Evolutionary conservation across 768 basidiomycete species (phyloP).

Genomic region (Sarcodon sp.): DNA sequence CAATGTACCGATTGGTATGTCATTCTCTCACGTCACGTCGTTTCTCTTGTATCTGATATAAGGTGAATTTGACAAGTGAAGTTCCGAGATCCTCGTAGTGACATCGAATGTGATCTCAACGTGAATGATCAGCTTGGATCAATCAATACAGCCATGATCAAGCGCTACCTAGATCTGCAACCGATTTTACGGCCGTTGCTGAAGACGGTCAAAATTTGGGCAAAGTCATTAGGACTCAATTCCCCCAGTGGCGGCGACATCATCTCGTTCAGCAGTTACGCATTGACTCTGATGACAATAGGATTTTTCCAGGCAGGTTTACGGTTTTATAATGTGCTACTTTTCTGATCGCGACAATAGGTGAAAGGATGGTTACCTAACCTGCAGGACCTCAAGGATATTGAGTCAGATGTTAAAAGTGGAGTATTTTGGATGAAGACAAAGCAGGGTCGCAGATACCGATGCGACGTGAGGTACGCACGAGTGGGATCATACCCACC

Average conservation of each 20-base stretch:
- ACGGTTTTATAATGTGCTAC: background rate
- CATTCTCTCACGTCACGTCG: slow-evolving; percentile 1
- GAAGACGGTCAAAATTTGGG: slow-evolving; percentile 44
- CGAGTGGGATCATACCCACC: background rate
- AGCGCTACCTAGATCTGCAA: slow-evolving; percentile 32
- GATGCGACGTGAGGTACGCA: slow-evolving; percentile 20
- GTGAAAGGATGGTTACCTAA: slow-evolving; percentile 32
- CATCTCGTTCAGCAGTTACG: slow-evolving; percentile 47
- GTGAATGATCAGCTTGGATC: slow-evolving; percentile 50
- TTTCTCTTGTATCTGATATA: background rate
- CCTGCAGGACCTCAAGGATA: slow-evolving; percentile 28
- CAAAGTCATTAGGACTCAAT: slow-evolving; percentile 39
- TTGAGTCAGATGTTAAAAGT: slow-evolving; percentile 17
- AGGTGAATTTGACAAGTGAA: slow-evolving; percentile 25
- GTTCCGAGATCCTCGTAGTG: slow-evolving; percentile 28
- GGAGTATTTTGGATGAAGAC: slow-evolving; percentile 2
- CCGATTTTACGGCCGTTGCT: slow-evolving; percentile 33
- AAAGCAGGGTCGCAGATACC: background rate
- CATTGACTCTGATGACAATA: slow-evolving; percentile 47
- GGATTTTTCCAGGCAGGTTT: slow-evolving; percentile 39
- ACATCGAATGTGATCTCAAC: slow-evolving; percentile 40
- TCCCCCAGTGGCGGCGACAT: slow-evolving; percentile 17
- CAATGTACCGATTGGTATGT: slow-evolving; percentile 22
- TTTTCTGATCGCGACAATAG: slow-evolving; percentile 16
- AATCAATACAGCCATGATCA: slow-evolving; percentile 36